Percentiles rank a stretch among this genome's conserved stretches.
Conservation (phyloP, 1,284 basidiomycete genomes). For the Ceratobasidium sp. region DNA sequence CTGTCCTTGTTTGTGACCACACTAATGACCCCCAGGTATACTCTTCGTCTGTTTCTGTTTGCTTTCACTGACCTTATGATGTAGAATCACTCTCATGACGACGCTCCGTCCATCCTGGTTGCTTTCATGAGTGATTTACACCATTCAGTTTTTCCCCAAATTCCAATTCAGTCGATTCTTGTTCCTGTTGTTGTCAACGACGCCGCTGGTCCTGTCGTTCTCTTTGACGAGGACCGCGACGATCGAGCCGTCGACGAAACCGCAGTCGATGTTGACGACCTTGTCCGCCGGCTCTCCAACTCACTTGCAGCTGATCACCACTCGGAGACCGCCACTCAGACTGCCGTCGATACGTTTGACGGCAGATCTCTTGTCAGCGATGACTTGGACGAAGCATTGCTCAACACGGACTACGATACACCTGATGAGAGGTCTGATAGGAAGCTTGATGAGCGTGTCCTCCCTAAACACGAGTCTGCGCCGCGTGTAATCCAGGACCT, state of each 20-base stretch:
- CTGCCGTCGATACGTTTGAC: conserved; percentile 22
- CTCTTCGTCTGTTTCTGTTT: not conserved
- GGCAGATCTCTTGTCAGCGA: conserved; percentile 15
- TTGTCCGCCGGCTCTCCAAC: conserved; percentile 22
- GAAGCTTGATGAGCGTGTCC: conserved; percentile 1
- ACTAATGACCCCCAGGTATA: conserved; percentile 15
- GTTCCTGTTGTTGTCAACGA: conserved; percentile 37
- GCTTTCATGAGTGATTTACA: conserved; percentile 35
- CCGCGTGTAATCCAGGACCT: not conserved
- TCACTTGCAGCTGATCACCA: conserved; percentile 22
- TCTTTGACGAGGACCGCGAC: conserved; percentile 35
- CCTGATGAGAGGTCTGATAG: conserved; percentile 20
- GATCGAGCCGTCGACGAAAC: conserved; percentile 29
- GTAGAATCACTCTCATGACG: conserved; percentile 22
- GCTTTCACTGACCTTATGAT: conserved; percentile 4
- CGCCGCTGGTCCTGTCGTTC: conserved; percentile 26
- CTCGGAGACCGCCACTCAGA: conserved; percentile 32
- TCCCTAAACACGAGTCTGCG: conserved; percentile 19
- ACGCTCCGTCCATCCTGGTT: conserved; percentile 23
- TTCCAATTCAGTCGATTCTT: conserved; percentile 34
- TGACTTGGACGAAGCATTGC: not conserved
- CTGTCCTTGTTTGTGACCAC: conserved; percentile 31
- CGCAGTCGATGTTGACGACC: conserved; percentile 23
- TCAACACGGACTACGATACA: conserved; percentile 25
- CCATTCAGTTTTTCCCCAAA: conserved; percentile 18